phyloP scores from a whole-genome alignment of 2,329 filamentous ascomycete species.

The Ramichloridium luteum region DNA sequence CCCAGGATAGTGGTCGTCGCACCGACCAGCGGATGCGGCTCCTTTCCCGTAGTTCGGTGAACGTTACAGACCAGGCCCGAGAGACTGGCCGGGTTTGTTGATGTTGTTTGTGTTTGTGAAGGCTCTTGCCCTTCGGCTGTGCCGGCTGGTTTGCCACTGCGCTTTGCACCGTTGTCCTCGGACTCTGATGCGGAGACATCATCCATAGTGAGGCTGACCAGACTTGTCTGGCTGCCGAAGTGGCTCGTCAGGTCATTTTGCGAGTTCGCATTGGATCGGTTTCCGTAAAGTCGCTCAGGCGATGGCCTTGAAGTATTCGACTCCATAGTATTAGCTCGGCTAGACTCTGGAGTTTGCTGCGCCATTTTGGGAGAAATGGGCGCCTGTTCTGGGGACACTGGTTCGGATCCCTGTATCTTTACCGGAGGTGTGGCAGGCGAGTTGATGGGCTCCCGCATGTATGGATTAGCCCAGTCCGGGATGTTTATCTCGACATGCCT shows the following conservation, averaged over 20 bases:
- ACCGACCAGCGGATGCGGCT: conserved; percentile 83
- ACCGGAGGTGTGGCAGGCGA: conserved; percentile 13
- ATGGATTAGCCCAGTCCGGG: conserved; percentile 32
- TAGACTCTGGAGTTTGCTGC: conserved; percentile 30
- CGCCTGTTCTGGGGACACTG: conserved; percentile 16
- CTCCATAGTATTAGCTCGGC: conserved; percentile 36
- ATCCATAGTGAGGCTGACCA: conserved; percentile 29
- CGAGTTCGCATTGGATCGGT: conserved; percentile 17
- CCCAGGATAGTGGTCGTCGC: conserved; percentile 91
- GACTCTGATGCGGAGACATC: conserved; percentile 30
- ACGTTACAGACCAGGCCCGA: conserved; percentile 59
- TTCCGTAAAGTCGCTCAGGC: conserved; percentile 29
- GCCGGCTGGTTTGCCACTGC: conserved; percentile 16
- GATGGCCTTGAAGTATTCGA: conserved; percentile 34
- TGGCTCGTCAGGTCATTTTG: background rate
- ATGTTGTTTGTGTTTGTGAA: conserved; percentile 9
- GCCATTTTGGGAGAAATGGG: conserved; percentile 30
- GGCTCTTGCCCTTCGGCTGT: conserved; percentile 3
- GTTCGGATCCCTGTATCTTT: conserved; percentile 12
- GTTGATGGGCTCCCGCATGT: conserved; percentile 27
- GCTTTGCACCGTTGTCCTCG: conserved; percentile 11
- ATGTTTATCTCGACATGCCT: conserved; percentile 41
- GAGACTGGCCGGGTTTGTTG: conserved; percentile 44
- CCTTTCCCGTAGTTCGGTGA: conserved; percentile 73
- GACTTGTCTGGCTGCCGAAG: conserved; percentile 34